Evolutionary conservation across 257 asterid species (phyloP).

Genomic region (Orobanche coerulescens): DNA sequence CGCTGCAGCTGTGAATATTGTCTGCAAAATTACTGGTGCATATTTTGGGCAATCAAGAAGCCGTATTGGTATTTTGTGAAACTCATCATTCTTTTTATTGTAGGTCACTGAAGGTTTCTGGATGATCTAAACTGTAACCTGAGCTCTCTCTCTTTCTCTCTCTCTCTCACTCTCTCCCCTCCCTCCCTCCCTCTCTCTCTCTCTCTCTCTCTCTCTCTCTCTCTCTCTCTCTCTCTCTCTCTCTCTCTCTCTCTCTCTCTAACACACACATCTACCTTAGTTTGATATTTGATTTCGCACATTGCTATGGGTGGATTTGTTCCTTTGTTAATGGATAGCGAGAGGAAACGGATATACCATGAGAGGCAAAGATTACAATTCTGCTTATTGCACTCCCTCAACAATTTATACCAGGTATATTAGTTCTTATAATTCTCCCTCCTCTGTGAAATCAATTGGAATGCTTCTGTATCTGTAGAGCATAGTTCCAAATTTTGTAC

Average conservation of each 20-base stretch:
- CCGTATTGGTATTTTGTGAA: neutral
- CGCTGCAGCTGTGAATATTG: neutral
- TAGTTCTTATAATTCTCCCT: neutral
- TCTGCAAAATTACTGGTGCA: neutral
- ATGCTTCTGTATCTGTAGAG: neutral
- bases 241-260: no score
- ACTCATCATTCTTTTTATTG: neutral
- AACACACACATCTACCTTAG: neutral
- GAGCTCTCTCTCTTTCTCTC: neutral
- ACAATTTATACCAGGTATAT: constrained; percentile 86
- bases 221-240: no score
- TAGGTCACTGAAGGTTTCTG: neutral
- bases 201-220: no score
- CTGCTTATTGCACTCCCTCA: constrained; percentile 85
- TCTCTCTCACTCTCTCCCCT: no score
- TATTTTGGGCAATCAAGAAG: neutral
- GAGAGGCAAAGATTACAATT: constrained; percentile 80
- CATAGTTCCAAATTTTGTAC: neutral
- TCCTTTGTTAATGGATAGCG: constrained; percentile 38
- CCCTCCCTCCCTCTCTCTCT: no score
- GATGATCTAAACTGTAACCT: neutral
- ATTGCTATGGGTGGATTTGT: neutral
- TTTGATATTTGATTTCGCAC: neutral
- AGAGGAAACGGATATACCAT: constrained; percentile 47
- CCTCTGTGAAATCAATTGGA: neutral